Evolutionary conservation across 768 basidiomycete genomes (phyloP).

Genomic region (Russula sp.): DNA sequence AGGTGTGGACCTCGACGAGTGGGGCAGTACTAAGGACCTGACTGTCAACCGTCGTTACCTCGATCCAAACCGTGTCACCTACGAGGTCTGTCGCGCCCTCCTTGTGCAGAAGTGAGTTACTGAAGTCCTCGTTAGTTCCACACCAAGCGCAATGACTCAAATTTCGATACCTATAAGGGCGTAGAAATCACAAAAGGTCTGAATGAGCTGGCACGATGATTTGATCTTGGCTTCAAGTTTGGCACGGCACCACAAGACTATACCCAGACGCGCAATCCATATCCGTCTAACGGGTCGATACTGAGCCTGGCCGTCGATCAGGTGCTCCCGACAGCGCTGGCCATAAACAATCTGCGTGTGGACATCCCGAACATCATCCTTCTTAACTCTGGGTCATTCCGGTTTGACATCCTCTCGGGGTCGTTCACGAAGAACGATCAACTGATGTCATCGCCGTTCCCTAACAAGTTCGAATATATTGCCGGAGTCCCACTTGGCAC

Average conservation of each 20-base stretch:
- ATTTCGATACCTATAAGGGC: conserved; percentile 59
- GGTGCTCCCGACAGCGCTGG: conserved; percentile 36
- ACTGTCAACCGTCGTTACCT: conserved; percentile 67
- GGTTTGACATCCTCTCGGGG: conserved; percentile 59
- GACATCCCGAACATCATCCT: conserved; percentile 57
- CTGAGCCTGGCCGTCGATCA: conserved; percentile 51
- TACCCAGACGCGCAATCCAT: conserved; percentile 55
- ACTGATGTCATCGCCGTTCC: conserved; percentile 65
- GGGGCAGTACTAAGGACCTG: conserved; percentile 28
- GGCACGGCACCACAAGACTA: conserved; percentile 75
- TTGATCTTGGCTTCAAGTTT: conserved; percentile 55
- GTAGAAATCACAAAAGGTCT: conserved; percentile 48
- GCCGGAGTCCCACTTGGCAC: conserved; percentile 26
- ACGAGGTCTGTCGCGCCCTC: conserved; percentile 39
- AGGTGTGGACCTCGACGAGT: conserved; percentile 44
- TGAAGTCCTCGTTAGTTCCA: conserved; percentile 45
- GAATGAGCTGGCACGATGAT: conserved; percentile 42
- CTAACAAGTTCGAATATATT: conserved; percentile 58
- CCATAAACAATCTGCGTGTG: conserved; percentile 56
- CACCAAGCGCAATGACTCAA: conserved; percentile 39
- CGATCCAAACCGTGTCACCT: conserved; percentile 72
- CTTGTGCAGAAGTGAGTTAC: not conserved
- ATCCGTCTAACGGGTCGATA: conserved; percentile 51
- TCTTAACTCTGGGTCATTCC: conserved; percentile 53
- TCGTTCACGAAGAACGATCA: conserved; percentile 23